Percentiles rank a stretch among this genome's conserved stretches.
Conservation (phyloP, 1,284 basidiomycete genomes). For the Pholiota adiposa region DNA sequence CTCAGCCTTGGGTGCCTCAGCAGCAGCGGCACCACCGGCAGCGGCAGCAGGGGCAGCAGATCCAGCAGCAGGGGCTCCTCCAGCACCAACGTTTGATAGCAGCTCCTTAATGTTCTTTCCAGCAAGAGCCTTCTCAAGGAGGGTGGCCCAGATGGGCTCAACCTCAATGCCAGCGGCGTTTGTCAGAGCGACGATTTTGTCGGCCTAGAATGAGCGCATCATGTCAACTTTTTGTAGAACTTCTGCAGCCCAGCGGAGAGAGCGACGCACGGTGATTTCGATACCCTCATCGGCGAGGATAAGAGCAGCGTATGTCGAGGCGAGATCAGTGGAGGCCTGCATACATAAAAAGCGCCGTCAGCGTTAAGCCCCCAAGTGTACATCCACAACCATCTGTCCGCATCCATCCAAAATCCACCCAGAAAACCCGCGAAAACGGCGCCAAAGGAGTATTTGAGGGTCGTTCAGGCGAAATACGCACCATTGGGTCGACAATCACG, state of each 20-base stretch:
- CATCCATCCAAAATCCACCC: conserved; percentile 36
- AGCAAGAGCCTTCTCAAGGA: conserved; percentile 97
- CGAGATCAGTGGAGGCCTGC: conserved; percentile 73
- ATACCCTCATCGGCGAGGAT: conserved; percentile 97
- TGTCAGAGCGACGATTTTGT: conserved; percentile 89
- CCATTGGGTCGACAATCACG: conserved; percentile 24
- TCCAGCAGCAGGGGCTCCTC: conserved; percentile 77
- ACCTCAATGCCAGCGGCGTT: conserved; percentile 84
- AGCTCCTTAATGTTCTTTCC: conserved; percentile 98
- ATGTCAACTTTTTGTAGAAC: conserved; percentile 10
- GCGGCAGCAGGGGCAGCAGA: conserved; percentile 60
- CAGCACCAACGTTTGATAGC: conserved; percentile 88
- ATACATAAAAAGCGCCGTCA: conserved; percentile 15
- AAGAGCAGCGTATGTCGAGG: conserved; percentile 90
- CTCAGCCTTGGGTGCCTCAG: conserved; percentile 66
- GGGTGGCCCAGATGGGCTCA: conserved; percentile 97
- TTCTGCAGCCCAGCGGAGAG: neutral
- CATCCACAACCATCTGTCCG: conserved; percentile 19
- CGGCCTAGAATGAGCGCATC: conserved; percentile 58
- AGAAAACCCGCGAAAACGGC: conserved; percentile 19
- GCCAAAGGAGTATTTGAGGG: neutral
- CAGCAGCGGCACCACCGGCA: conserved; percentile 64
- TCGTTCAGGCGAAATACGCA: conserved; percentile 22
- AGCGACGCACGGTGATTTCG: conserved; percentile 89
- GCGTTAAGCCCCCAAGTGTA: conserved; percentile 16